A percentile compares a stretch with the other conserved stretches of the same genome.
These are phyloP conservation scores for Postia placenta DNA, from an alignment of 768 basidiomycete species.

Conservation along the genomic window DNA sequence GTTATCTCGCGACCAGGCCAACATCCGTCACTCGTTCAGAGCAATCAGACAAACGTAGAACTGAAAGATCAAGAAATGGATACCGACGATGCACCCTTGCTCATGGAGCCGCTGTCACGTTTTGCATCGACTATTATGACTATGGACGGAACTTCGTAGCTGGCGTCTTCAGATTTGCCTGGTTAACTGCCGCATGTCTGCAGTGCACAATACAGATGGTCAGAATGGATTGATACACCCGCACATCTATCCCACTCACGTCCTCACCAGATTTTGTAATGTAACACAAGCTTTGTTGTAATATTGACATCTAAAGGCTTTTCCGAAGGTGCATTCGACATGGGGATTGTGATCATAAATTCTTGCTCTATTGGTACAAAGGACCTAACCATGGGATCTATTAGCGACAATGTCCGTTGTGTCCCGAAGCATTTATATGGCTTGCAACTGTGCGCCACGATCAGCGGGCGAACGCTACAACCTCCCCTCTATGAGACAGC, in stretches of 20 bases:
- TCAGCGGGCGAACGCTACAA: no score
- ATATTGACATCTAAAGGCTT: no score
- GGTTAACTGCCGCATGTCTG: background rate
- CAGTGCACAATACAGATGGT: background rate
- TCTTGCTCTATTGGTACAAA: background rate
- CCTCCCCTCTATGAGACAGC: background rate
- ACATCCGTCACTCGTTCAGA: constrained; percentile 33
- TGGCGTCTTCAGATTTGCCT: background rate
- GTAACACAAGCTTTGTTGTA: no score
- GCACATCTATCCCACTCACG: background rate
- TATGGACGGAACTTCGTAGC: constrained; percentile 26
- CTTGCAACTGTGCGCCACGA: background rate
- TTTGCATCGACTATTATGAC: constrained; percentile 33
- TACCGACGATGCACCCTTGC: constrained; percentile 21
- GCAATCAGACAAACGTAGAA: background rate
- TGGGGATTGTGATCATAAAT: background rate
- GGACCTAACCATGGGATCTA: background rate
- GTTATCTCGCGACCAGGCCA: constrained; percentile 58
- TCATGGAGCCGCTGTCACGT: constrained; percentile 24
- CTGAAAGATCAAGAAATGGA: constrained; percentile 23
- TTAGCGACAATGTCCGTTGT: background rate
- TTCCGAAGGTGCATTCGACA: background rate
- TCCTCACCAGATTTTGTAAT: background rate
- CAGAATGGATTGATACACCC: background rate
- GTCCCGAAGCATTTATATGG: background rate